Base-by-base conservation (phyloP, 1,284 basidiomycete genomes). In the Blastosporella zonata region DNA sequence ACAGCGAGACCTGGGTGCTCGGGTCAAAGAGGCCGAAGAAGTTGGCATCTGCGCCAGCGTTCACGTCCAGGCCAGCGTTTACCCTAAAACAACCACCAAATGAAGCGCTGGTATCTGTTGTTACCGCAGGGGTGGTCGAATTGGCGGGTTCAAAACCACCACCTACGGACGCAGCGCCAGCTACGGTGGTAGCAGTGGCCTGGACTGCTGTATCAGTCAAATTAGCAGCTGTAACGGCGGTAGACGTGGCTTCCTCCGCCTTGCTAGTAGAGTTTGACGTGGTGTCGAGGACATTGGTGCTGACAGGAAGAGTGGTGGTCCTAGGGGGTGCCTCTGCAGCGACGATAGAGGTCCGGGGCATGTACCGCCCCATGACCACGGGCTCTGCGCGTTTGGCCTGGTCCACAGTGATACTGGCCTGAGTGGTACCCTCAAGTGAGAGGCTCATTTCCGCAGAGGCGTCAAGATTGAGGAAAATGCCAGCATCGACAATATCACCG, bases 381-480 rank as follows among this genome's bases (percentile, higher is more conserved):
- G 47, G 46, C 10, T 35, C 41, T 12, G 41, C 41, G 15, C 47
- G 46, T 29, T 36, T 37, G 35, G 42, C 42, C 9, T 46, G 40
- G 40, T 45, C 34, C 13, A 44, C 25, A n/a, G 36, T 51, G 29
- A 39, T 31, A n/a, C 40, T 52, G 6, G 49, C 48, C n/a, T 53
- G 18, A 13, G 53, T 59, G 6, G 47, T 29, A 20, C 55, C 69
- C 25, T 69, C 62, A 2, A 73, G 60, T 1, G 57, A 59, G 6
- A 78, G 59, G 12, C 57, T 60, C 50, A 77, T 57, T 6, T 59
- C 61, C 0, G 72, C 72, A 39, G 64, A 68, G 9, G 71, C 65
- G 49, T 79, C 75, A 27, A 79, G 63, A n/a, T 70, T 64, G 29
- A 79, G 59, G 61, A 69, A 75, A 22, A 78, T 59, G 6, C 63